phyloP scores from a whole-genome alignment of 2,329 filamentous ascomycete species.

The Fonsecaea nubica region DNA sequence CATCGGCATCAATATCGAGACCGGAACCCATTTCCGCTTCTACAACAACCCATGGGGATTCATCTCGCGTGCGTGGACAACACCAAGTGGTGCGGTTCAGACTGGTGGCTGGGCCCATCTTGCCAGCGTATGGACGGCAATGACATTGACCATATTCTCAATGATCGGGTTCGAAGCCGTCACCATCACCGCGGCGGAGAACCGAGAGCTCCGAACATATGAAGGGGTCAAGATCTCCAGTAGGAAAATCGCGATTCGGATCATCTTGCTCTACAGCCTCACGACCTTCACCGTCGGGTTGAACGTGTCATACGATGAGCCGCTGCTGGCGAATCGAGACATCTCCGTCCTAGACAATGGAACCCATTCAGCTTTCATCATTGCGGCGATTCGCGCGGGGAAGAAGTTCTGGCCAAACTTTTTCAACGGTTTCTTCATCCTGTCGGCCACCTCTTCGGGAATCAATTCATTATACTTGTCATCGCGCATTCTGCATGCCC shows the following conservation, averaged over 20 bases:
- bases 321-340: conserved; percentile 41
- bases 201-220: conserved; percentile 45
- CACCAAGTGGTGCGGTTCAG: conserved; percentile 1
- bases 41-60: conserved; percentile 18
- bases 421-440: conserved; percentile 55
- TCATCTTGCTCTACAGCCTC: conserved; percentile 53
- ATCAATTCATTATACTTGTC: conserved; percentile 54
- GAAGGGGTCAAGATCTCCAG: conserved; percentile 56
- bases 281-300: conserved; percentile 51
- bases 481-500: conserved; percentile 52
- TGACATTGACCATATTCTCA: conserved; percentile 47
- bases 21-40: conserved; percentile 13
- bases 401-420: conserved; percentile 50
- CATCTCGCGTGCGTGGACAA: conserved; percentile 11
- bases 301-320: conserved; percentile 52
- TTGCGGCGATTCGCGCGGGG: conserved; percentile 51
- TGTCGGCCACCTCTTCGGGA: conserved; percentile 52
- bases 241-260: conserved; percentile 52
- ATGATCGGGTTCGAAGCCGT: conserved; percentile 54
- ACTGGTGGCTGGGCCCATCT: conserved; percentile 45
- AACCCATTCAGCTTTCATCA: conserved; percentile 49
- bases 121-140: conserved; percentile 48
- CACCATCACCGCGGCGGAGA: conserved; percentile 54
- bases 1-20: conserved; percentile 45
- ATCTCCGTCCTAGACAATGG: conserved; percentile 44